Base-by-base conservation (phyloP, 2,329 filamentous ascomycete species). In the Tricladium varicosporioides region DNA sequence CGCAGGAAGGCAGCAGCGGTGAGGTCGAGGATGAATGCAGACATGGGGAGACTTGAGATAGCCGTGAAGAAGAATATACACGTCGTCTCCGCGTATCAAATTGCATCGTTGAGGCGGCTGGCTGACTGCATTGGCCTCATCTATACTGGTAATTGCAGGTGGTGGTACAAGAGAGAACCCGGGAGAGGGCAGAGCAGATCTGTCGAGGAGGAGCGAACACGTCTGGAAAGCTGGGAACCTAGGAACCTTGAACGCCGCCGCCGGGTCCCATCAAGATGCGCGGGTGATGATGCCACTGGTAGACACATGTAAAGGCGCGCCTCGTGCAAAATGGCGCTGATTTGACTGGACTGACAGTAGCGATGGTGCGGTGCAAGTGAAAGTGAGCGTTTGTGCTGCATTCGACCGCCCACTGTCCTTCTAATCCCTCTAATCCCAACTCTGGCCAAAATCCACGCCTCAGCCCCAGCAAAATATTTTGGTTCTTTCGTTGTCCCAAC, bases 1-100 rank as follows among this genome's bases (percentile, higher is more conserved):
- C 44, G 42, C 40, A 45, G 32, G 42, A 32, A 48, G 55, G 36
- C 54, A 62, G 53, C 48, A 53, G 61, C 63, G 60, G 63, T 64
- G 60, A 61, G 27, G 48, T 33, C 36, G 16, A 48, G 43, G 31
- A 44, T 11, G 15, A 45, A 48, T 58, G 59, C 65, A 61, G 65
- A 63, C 65, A 60, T 63, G 61, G 56, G 50, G 52, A 42, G 47
- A 51, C 4, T 40, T 40, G 4, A 13, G 36, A 40, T 40, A n/a
- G 10, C 36, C 36, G 36, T 40, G 36, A 15, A 16, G 43, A 16
- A 46, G 15, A 15, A 46, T 8, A 22, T 46, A 46, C 43, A 18
- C 18, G 43, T n/a, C 18, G 43, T 10, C 36, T n/a, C 36, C 10
- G 11, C 36, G 36, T 40, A n/a, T 40, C 11, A 22, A 15, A 11